phyloP scores from a whole-genome alignment of 2,329 filamentous ascomycete species.

The Drechslerella stenobrocha region DNA sequence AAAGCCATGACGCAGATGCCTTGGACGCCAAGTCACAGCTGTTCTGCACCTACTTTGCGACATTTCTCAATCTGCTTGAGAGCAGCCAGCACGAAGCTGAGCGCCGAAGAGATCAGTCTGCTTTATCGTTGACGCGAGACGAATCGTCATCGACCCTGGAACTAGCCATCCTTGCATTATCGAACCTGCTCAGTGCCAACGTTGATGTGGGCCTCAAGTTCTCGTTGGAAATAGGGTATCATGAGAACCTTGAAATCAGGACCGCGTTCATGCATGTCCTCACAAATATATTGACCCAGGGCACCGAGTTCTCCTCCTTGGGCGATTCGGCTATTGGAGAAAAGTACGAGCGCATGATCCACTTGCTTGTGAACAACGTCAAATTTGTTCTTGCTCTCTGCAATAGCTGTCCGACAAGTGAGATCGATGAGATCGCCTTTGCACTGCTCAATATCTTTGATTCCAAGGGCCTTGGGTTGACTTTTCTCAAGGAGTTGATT shows the following conservation, averaged over 20 bases:
- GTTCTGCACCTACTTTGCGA: constrained; percentile 72
- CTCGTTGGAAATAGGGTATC: constrained; percentile 70
- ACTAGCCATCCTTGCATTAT: constrained; percentile 68
- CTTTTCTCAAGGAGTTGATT: constrained; percentile 68
- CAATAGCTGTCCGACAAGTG: constrained; percentile 67
- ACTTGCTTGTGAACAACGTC: constrained; percentile 67
- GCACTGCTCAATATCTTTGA: constrained; percentile 72
- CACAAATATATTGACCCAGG: constrained; percentile 71
- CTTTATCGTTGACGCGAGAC: constrained; percentile 58
- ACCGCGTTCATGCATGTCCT: constrained; percentile 72
- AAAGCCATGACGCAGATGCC: constrained; percentile 67
- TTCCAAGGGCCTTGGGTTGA: constrained; percentile 66
- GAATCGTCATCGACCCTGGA: constrained; percentile 64
- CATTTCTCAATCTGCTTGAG: constrained; percentile 66
- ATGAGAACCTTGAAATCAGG: constrained; percentile 70
- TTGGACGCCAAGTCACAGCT: constrained; percentile 71
- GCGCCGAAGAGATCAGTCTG: constrained; percentile 50
- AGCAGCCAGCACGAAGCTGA: constrained; percentile 50
- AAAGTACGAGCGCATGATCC: constrained; percentile 68
- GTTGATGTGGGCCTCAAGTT: constrained; percentile 73
- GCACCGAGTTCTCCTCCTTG: constrained; percentile 70
- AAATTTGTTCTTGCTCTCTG: constrained; percentile 67
- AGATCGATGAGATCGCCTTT: constrained; percentile 70
- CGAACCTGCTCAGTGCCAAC: constrained; percentile 70
- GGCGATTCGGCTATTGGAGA: constrained; percentile 70